A percentile compares a stretch with the other conserved stretches of the same genome.
These are phyloP conservation scores for Drechslerella stenobrocha DNA, from an alignment of 2,329 filamentous ascomycete species.

Conservation along the genomic window DNA sequence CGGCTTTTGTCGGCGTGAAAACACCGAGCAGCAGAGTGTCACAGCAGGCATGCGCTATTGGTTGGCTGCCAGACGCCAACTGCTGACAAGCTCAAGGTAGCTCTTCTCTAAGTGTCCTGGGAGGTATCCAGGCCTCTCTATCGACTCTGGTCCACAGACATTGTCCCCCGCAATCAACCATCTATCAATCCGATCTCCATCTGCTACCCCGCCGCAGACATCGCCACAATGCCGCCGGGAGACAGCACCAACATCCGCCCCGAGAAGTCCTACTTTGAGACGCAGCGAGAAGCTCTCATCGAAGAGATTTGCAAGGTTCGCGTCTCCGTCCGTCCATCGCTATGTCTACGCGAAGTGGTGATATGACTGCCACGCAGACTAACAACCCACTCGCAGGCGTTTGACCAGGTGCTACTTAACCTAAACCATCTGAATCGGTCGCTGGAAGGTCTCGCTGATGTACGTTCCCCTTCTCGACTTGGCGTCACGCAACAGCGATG, in stretches of 20 bases:
- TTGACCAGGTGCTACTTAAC: constrained; percentile 47
- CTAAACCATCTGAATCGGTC: constrained; percentile 47
- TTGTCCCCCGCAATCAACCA: not conserved
- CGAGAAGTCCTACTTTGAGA: constrained; percentile 45
- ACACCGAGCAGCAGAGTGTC: not conserved
- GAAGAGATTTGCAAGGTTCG: constrained; percentile 44
- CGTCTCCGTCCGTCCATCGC: not conserved
- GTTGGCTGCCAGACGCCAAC: constrained; percentile 5
- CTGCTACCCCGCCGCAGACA: too few species aligned
- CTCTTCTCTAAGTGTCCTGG: too few species aligned
- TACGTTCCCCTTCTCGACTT: constrained; percentile 20
- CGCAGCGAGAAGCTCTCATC: constrained; percentile 40
- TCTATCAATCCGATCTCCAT: too few species aligned
- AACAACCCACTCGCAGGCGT: constrained; percentile 25
- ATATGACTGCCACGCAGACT: not conserved
- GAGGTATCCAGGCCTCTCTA: too few species aligned
- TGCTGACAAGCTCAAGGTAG: not conserved
- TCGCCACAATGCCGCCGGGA: constrained; percentile 17
- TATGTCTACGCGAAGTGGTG: not conserved
- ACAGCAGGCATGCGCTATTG: not conserved
- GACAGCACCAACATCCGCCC: constrained; percentile 31
- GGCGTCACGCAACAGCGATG: too few species aligned
- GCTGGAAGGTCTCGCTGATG: constrained; percentile 43
- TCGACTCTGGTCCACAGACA: not conserved
- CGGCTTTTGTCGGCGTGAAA: constrained; percentile 46